Conservation (phyloP, 2,329 filamentous ascomycete species). For the Zasmidium angulare region DNA sequence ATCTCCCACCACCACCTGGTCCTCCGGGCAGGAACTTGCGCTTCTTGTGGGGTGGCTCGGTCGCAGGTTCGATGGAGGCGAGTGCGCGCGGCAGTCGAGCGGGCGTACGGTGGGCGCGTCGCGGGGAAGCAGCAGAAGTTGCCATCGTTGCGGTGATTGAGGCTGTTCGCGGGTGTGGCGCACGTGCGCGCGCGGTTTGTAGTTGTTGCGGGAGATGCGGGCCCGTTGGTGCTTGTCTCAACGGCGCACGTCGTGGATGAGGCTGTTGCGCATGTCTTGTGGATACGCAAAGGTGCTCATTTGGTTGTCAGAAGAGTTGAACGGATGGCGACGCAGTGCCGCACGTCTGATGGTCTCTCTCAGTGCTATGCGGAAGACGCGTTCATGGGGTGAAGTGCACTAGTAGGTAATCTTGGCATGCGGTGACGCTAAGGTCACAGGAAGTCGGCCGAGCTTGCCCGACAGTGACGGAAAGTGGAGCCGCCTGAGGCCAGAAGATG, state of each 20-base stretch:
- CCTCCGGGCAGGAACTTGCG: constrained; percentile 77
- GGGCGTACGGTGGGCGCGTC: constrained; percentile 32
- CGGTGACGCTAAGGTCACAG: no score
- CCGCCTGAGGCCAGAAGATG: not conserved
- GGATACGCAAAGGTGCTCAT: not conserved
- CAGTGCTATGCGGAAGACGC: not conserved
- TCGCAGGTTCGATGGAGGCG: constrained; percentile 35
- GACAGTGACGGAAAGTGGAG: no score
- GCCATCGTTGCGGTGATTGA: constrained; percentile 23
- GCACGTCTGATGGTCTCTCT: not conserved
- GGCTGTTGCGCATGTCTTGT: constrained; percentile 10
- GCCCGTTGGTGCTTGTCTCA: constrained; percentile 7
- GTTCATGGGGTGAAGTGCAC: not conserved
- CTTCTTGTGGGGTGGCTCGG: constrained; percentile 47
- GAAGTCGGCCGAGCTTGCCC: no score
- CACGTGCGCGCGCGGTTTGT: not conserved
- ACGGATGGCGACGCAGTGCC: not conserved
- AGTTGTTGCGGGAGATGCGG: constrained; percentile 1
- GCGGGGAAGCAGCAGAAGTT: constrained; percentile 24
- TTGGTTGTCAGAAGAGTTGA: not conserved
- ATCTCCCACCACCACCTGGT: constrained; percentile 80
- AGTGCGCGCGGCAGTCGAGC: constrained; percentile 28
- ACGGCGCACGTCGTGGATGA: not conserved
- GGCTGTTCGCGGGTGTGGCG: not conserved
- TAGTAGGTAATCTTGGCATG: no score